These are phyloP conservation scores for Aspergillaceae sp. DNA, from an alignment of 2,329 filamentous ascomycete species.

Conservation along the genomic window DNA sequence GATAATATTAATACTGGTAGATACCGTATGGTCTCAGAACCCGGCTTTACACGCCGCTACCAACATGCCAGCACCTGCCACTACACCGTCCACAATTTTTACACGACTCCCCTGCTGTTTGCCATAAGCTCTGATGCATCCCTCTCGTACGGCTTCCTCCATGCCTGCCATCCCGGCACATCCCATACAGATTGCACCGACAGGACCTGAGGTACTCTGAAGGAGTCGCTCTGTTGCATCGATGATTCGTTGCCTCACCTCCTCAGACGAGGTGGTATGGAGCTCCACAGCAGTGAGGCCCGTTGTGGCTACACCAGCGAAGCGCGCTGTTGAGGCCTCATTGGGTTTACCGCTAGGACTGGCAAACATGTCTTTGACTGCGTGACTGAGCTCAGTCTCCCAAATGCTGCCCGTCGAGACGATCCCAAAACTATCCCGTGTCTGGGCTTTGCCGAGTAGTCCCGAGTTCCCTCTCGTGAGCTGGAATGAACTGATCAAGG, in stretches of 20 bases:
- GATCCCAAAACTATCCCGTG: constrained; percentile 60
- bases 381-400: constrained; percentile 62
- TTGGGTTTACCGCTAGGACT: constrained; percentile 19
- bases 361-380: constrained; percentile 58
- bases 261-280: constrained; percentile 56
- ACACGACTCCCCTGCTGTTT: constrained; percentile 50
- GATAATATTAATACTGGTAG: too few relatives aligned
- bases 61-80: constrained; percentile 30
- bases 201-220: constrained; percentile 36
- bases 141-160: constrained; percentile 63
- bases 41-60: constrained; percentile 30
- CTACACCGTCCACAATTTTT: constrained; percentile 64
- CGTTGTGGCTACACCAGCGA: constrained; percentile 74
- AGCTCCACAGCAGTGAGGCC: constrained; percentile 73
- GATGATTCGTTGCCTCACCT: constrained; percentile 58
- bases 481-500: constrained; percentile 40
- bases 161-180: constrained; percentile 89
- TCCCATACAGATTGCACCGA: constrained; percentile 69
- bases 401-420: constrained; percentile 80
- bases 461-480: constrained; percentile 11
- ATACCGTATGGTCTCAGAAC: constrained; percentile 12
- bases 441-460: constrained; percentile 30
- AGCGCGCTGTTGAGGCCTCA: constrained; percentile 41
- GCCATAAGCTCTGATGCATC: constrained; percentile 57
- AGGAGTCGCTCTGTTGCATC: constrained; percentile 62